A percentile compares a stretch with the other conserved stretches of the same genome.
Conservation (phyloP, 2,329 filamentous ascomycete species). For the Raffaelea albimanens region DNA sequence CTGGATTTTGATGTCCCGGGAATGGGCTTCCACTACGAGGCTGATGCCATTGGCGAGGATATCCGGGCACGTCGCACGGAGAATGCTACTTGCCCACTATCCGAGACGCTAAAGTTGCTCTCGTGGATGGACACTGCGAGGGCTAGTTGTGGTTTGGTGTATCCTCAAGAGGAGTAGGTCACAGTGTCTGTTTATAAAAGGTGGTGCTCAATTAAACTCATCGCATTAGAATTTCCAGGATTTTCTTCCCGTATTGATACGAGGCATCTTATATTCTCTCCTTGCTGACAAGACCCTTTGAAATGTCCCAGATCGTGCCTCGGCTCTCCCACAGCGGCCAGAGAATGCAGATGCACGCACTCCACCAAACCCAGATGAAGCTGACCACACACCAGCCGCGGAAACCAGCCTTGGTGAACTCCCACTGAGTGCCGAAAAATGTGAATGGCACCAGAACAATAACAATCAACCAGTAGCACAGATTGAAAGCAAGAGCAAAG, state of each 20-base stretch:
- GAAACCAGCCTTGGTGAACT: slow-evolving; percentile 25
- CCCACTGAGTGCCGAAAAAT: slow-evolving; percentile 26
- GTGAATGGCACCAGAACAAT: slow-evolving; percentile 29
- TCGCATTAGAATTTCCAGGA: too few species aligned
- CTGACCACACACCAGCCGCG: slow-evolving; percentile 28
- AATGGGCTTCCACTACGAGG: slow-evolving; percentile 33
- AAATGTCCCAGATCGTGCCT: slow-evolving; percentile 20
- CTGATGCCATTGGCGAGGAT: slow-evolving; percentile 31
- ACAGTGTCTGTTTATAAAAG: too few species aligned
- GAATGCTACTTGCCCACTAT: slow-evolving; percentile 31
- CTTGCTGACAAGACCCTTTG: too few species aligned
- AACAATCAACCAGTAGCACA: slow-evolving; percentile 23
- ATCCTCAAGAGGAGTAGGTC: slow-evolving; percentile 1
- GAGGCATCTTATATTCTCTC: too few species aligned
- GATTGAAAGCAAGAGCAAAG: slow-evolving; percentile 25
- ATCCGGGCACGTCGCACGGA: slow-evolving; percentile 26
- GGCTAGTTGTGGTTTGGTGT: neutral
- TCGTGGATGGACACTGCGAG: slow-evolving; percentile 30
- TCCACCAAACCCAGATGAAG: slow-evolving; percentile 30
- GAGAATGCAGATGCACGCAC: slow-evolving; percentile 26
- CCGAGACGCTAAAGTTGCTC: slow-evolving; percentile 34
- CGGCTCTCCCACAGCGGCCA: slow-evolving; percentile 28
- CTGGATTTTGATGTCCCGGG: slow-evolving; percentile 19
- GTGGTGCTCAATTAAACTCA: too few species aligned
- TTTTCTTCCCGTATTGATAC: too few species aligned